A percentile compares a stretch with the other conserved stretches of the same genome.
Conservation (phyloP, 2,329 filamentous ascomycete genomes). For the Polychaeton citri region DNA sequence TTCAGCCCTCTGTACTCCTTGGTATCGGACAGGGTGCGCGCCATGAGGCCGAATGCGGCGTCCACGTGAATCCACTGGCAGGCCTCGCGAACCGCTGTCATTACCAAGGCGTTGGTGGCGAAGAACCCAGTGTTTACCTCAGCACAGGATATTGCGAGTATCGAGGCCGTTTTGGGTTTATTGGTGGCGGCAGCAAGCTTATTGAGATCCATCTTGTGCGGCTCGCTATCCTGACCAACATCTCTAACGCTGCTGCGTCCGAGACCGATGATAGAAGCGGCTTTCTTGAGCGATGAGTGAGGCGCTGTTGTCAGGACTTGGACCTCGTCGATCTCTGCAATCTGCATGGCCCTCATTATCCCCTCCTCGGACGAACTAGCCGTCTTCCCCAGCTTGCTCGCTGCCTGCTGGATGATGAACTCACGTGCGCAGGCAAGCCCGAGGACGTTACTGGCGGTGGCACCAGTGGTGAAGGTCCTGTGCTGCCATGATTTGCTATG, state of each 20-base stretch:
- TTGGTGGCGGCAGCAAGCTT: constrained; percentile 48
- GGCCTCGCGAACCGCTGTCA: constrained; percentile 48
- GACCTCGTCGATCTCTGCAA: constrained; percentile 51
- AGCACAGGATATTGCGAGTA: constrained; percentile 69
- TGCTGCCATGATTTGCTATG: constrained; percentile 44
- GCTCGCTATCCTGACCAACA: constrained; percentile 40
- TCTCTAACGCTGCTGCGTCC: constrained; percentile 56
- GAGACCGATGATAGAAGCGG: constrained; percentile 67
- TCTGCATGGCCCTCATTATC: constrained; percentile 50
- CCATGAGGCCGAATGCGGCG: constrained; percentile 81
- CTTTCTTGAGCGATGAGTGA: constrained; percentile 75
- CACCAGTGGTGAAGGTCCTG: constrained; percentile 65
- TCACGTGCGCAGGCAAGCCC: constrained; percentile 62
- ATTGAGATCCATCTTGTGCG: constrained; percentile 58
- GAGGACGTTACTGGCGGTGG: constrained; percentile 52
- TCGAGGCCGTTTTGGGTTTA: constrained; percentile 42
- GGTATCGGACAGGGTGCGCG: constrained; percentile 45
- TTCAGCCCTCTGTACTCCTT: constrained; percentile 43
- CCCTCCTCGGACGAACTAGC: constrained; percentile 55
- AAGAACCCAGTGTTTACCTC: constrained; percentile 88
- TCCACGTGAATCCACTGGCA: constrained; percentile 88
- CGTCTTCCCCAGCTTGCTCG: constrained; percentile 13
- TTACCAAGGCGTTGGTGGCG: constrained; percentile 49
- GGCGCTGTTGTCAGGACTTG: constrained; percentile 69
- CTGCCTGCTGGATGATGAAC: constrained; percentile 39